A percentile compares a stretch with the other conserved stretches of the same genome.
Conservation (phyloP, 75 land plant species). For the Sequoiadendron giganteum region DNA sequence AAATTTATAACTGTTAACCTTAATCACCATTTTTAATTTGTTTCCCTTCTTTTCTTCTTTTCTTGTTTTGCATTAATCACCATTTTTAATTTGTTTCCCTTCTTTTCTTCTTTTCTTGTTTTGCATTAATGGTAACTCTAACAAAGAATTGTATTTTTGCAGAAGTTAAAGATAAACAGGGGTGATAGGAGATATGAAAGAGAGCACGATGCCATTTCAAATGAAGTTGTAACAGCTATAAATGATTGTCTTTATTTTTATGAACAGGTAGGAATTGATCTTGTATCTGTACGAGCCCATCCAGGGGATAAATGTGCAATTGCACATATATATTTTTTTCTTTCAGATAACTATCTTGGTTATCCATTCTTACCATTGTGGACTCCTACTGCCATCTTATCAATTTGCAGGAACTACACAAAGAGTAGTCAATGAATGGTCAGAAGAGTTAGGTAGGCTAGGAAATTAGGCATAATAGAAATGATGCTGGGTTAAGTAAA, state of each 20-base stretch:
- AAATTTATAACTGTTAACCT: no score
- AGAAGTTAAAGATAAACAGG: constrained; percentile 32
- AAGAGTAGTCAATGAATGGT: constrained; percentile 12
- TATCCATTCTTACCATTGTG: constrained; percentile 4
- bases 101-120: not conserved
- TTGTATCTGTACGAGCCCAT: not conserved
- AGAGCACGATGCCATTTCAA: constrained; percentile 48
- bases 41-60: not conserved
- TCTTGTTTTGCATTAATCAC: not conserved
- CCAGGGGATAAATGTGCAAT: not conserved
- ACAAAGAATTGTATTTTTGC: constrained; percentile 11
- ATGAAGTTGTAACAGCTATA: constrained; percentile 75
- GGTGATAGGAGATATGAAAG: constrained; percentile 25
- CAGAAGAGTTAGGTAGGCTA: constrained; percentile 13
- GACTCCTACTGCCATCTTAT: not conserved
- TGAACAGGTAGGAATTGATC: constrained; percentile 74
- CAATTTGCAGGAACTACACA: constrained; percentile 16
- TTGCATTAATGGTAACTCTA: not conserved
- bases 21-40: not conserved
- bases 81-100: not conserved
- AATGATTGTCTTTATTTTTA: constrained; percentile 94
- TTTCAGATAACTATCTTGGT: not conserved
- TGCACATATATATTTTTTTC: not conserved
- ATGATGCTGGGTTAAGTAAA: constrained; percentile 11
- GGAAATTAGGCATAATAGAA: constrained; percentile 4